A percentile compares a stretch with the other conserved stretches of the same genome.
Conservation (phyloP, 768 basidiomycete species). For the Psilocybe cubensis region DNA sequence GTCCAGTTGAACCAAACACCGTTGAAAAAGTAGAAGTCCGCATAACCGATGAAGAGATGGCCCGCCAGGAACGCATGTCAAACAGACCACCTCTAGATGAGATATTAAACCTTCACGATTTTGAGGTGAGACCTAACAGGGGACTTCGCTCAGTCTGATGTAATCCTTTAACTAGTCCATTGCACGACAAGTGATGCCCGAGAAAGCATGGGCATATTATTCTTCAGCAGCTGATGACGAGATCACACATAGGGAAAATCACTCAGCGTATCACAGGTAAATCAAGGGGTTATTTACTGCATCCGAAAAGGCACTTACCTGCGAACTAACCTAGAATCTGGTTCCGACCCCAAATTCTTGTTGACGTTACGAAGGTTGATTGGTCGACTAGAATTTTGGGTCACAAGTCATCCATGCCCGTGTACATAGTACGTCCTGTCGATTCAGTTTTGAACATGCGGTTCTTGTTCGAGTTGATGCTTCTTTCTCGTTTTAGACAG, state of each 20-base stretch:
- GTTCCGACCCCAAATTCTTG: slow-evolving; percentile 88
- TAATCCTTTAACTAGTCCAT: slow-evolving; percentile 57
- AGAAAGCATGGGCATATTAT: slow-evolving; percentile 96
- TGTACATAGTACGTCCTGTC: slow-evolving; percentile 52
- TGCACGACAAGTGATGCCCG: slow-evolving; percentile 78
- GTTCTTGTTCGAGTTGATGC: not conserved
- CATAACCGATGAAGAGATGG: slow-evolving; percentile 75
- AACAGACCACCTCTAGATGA: slow-evolving; percentile 74
- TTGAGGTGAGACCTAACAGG: slow-evolving; percentile 20
- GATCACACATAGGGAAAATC: slow-evolving; percentile 88
- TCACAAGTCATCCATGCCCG: slow-evolving; percentile 36
- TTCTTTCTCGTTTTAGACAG: slow-evolving; percentile 39
- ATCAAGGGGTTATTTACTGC: not conserved
- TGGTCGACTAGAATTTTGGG: slow-evolving; percentile 86
- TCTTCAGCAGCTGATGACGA: slow-evolving; percentile 97
- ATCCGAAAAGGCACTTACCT: not conserved
- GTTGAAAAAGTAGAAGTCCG: slow-evolving; percentile 63
- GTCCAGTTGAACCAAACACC: slow-evolving; percentile 71
- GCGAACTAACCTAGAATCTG: slow-evolving; percentile 56
- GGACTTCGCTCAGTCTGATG: not conserved
- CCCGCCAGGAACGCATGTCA: slow-evolving; percentile 60
- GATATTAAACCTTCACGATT: slow-evolving; percentile 88
- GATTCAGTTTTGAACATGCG: too few relatives aligned
- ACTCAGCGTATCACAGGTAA: slow-evolving; percentile 87
- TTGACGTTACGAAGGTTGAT: slow-evolving; percentile 86